phyloP scores from a whole-genome alignment of 169 alveolate species.

The Blepharisma undulans region DNA sequence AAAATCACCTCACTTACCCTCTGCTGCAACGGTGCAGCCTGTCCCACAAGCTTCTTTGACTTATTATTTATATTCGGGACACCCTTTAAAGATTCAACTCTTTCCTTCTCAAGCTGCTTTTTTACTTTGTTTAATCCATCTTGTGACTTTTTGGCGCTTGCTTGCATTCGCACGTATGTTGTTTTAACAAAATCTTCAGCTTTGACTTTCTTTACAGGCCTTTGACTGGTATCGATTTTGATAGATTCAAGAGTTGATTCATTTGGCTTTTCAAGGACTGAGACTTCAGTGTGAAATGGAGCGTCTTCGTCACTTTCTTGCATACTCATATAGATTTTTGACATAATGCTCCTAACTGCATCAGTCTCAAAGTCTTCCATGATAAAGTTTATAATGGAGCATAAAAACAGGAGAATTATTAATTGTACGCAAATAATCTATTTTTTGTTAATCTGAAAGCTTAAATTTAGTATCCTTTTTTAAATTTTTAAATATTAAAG shows the following conservation, averaged over 20 bases:
- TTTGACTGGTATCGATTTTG: not conserved
- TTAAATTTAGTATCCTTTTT: no score
- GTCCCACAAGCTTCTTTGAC: not conserved
- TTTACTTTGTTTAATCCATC: not conserved
- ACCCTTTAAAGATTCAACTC: not conserved
- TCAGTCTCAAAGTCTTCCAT: conserved; percentile 14
- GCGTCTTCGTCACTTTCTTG: conserved; percentile 4
- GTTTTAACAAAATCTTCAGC: not conserved
- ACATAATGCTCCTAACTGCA: not conserved
- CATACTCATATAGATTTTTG: not conserved
- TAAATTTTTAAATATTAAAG: no score
- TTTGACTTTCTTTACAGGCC: not conserved
- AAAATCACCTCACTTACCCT: not conserved
- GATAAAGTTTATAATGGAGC: not conserved
- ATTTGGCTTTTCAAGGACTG: not conserved
- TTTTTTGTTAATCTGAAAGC: no score
- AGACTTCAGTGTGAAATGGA: not conserved
- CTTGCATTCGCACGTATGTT: conserved; percentile 7
- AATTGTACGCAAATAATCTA: no score
- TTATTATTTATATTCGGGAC: not conserved
- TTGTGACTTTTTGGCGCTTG: not conserved
- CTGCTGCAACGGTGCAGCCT: not conserved
- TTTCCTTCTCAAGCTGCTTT: not conserved
- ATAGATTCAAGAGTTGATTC: not conserved
- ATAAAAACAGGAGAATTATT: not conserved